These are phyloP conservation scores for Pisolithus sp. DNA, from an alignment of 768 basidiomycete genomes.

Conservation along the genomic window DNA sequence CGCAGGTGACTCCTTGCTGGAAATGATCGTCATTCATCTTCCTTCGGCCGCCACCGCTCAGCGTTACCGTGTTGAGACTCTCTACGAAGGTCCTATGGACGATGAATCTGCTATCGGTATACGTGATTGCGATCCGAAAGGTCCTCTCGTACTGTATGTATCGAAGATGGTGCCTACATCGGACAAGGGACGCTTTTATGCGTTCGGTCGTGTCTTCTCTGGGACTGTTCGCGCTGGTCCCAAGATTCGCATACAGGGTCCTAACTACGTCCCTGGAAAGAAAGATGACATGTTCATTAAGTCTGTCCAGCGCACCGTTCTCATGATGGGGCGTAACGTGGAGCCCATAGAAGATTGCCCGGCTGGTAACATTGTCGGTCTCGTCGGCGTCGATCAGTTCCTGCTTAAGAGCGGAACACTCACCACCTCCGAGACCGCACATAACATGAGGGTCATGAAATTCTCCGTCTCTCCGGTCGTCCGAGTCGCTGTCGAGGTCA, in stretches of 20 bases:
- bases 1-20: constrained; percentile 95
- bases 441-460: constrained; percentile 99
- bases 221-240: constrained; percentile 96
- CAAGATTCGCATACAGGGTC: constrained; percentile 98
- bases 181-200: constrained; percentile 99
- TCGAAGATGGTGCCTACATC: constrained; percentile 99
- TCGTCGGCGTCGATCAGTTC: constrained; percentile 99
- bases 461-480: constrained; percentile 99
- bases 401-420: constrained; percentile 98
- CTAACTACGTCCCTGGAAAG: constrained; percentile 97
- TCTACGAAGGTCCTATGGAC: constrained; percentile 99
- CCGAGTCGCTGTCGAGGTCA: constrained; percentile 98
- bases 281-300: constrained; percentile 98
- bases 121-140: constrained; percentile 95
- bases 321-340: constrained; percentile 99
- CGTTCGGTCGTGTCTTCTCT: constrained; percentile 99
- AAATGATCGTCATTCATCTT: constrained; percentile 99
- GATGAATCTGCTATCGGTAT: constrained; percentile 98
- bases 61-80: constrained; percentile 97
- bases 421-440: constrained; percentile 95
- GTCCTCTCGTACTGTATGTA: constrained; percentile 94
- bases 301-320: constrained; percentile 95
- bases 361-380: constrained; percentile 96
- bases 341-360: constrained; percentile 99
- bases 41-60: constrained; percentile 97